These are phyloP conservation scores for Zelonia costaricensis DNA, from an alignment of 208 protist genomes.

Conservation along the genomic window DNA sequence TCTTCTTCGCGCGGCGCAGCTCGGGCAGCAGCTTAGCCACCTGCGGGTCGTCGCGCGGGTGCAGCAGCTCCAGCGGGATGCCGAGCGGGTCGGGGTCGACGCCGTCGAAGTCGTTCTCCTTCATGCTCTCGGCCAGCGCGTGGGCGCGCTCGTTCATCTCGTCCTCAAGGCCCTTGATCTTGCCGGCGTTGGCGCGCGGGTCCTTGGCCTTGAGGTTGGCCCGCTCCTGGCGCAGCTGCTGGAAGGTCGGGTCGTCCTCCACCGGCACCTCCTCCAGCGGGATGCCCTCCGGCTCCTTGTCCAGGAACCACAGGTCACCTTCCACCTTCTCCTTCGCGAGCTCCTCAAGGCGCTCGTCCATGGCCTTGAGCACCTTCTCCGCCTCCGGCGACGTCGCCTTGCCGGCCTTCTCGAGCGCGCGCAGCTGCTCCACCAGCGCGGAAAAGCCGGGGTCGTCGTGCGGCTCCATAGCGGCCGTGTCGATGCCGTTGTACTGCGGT, in stretches of 20 bases:
- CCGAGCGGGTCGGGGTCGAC: conserved; percentile 53
- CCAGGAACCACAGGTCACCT: conserved; percentile 69
- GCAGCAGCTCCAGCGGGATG: conserved; percentile 61
- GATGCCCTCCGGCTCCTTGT: conserved; percentile 70
- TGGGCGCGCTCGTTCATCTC: conserved; percentile 63
- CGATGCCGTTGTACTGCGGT: conserved; percentile 53
- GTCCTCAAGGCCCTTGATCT: conserved; percentile 58
- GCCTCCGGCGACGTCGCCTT: conserved; percentile 27
- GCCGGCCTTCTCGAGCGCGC: conserved; percentile 39
- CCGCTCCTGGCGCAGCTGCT: conserved; percentile 46
- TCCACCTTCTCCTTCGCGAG: conserved; percentile 65
- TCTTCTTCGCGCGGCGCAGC: conserved; percentile 59
- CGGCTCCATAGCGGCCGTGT: conserved; percentile 48
- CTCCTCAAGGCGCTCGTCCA: conserved; percentile 46
- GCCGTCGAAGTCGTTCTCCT: conserved; percentile 58
- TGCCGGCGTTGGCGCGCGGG: conserved; percentile 48
- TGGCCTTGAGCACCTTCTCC: conserved; percentile 39
- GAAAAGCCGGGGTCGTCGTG: conserved; percentile 66
- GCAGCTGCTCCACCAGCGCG: conserved; percentile 53
- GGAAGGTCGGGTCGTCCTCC: conserved; percentile 42
- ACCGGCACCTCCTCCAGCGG: conserved; percentile 62
- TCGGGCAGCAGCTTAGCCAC: conserved; percentile 62
- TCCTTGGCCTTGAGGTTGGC: conserved; percentile 62
- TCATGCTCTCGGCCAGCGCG: conserved; percentile 48
- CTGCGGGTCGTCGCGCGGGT: conserved; percentile 49